Base-by-base conservation (phyloP, 1,284 basidiomycete genomes). In the Gomphus sp. region DNA sequence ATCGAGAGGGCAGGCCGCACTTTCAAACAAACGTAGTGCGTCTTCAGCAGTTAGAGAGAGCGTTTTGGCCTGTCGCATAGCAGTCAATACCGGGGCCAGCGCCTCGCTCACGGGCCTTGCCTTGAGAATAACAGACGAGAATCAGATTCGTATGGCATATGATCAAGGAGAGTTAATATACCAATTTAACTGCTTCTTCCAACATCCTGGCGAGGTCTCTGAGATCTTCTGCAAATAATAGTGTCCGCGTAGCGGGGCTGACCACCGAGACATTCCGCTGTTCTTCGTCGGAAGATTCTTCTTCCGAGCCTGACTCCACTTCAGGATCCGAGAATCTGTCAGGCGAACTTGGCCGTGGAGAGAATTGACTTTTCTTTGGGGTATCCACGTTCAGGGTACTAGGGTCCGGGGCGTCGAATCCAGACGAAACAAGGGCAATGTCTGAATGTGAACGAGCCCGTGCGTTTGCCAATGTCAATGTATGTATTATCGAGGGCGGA, bases 291-390 rank as follows among this genome's bases (percentile, higher is more conserved):
- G 50, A 52, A 34, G 51, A 54, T 12, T 28, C 14, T 12, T 41
- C 57, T 14, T 59, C 57, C 18, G 57, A 43, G 12, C 51, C 51
- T 10, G 48, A 51, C 18, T 58, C 56, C 56, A 18, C 25, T 45
- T 59, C 57, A 37, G 57, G 57, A 47, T 59, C 57, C 12, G 57
- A 59, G 8, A 52, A 45, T 9, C 52, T 41, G 22, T 44, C 37
- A 31, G 34, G 36, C 4, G 45, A 45, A n/a, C 16, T 52, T 31
- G 49, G 39, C 18, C 18, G 36, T 50, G 39, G 22, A 14, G 43
- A 54, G 36, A 43, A 39, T 16, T 22, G 52, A 31, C 7, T 8
- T 25, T 43, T 34, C 18, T 58, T 58, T 33, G 34, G 22, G 25
- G 39, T 50, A 22, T 58, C 56, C n/a, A 41, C 22, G 50, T 50